Percentiles rank a stretch among this genome's conserved stretches.
These are phyloP conservation scores for Leccinellum rugosiceps DNA, from an alignment of 768 basidiomycete species.

Conservation along the genomic window DNA sequence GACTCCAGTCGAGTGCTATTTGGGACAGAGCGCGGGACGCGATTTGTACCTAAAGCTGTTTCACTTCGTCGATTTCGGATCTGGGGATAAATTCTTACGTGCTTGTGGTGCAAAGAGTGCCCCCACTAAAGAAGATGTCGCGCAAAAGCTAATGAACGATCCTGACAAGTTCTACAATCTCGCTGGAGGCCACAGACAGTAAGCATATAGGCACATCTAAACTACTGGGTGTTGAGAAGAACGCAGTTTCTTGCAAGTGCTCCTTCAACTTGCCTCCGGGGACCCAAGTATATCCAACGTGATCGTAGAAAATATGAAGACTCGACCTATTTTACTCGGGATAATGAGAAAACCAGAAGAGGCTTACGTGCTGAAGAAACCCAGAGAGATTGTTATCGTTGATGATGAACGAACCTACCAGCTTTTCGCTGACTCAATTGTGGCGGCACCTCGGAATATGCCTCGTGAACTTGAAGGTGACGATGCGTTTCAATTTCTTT, in stretches of 20 bases:
- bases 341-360: constrained; percentile 53
- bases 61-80: constrained; percentile 83
- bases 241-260: constrained; percentile 71
- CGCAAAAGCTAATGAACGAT: constrained; percentile 58
- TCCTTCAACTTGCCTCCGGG: constrained; percentile 79
- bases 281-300: constrained; percentile 44
- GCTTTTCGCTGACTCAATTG: constrained; percentile 67
- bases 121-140: constrained; percentile 79
- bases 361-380: constrained; percentile 57
- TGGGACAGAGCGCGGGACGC: constrained; percentile 46
- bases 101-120: constrained; percentile 82
- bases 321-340: constrained; percentile 65
- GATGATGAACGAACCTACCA: constrained; percentile 79
- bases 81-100: constrained; percentile 74
- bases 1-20: constrained; percentile 63
- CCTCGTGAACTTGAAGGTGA: constrained; percentile 84
- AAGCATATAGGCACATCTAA: constrained; percentile 10
- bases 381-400: constrained; percentile 68
- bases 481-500: background rate
- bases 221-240: background rate
- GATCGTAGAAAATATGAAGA: constrained; percentile 56
- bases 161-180: constrained; percentile 66
- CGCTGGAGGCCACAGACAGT: constrained; percentile 56
- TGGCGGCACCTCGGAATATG: constrained; percentile 81
- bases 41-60: constrained; percentile 76